Conservation (phyloP, 176 grass and related monocot species). For the Saccharum spontaneum region DNA sequence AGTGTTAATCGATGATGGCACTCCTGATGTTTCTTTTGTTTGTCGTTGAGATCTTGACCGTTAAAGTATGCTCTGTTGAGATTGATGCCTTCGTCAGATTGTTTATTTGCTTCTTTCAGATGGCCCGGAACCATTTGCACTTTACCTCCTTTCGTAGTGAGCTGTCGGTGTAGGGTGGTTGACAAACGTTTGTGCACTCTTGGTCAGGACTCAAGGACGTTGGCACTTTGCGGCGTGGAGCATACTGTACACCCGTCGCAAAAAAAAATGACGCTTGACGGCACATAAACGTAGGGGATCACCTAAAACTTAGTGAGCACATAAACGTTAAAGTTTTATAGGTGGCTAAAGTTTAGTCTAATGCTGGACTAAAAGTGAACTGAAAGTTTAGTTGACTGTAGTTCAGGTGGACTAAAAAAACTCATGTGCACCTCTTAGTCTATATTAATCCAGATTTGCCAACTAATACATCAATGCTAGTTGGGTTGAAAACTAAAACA, state of each 20-base stretch:
- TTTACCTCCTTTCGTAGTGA: no score
- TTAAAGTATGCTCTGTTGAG: neutral
- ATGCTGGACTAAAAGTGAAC: neutral
- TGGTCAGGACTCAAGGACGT: neutral
- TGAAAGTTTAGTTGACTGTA: neutral
- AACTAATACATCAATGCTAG: neutral
- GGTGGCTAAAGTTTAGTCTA: neutral
- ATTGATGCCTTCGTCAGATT: neutral
- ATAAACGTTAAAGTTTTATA: no score
- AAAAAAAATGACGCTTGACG: neutral
- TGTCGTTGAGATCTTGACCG: neutral
- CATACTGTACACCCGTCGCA: neutral
- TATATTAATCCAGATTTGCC: neutral
- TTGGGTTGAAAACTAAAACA: neutral
- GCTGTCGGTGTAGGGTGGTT: neutral
- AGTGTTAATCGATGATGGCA: neutral
- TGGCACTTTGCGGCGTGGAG: neutral
- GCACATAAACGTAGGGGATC: no score
- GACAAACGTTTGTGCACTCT: neutral
- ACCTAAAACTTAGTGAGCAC: no score
- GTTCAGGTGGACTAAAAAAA: neutral
- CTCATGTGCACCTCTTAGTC: neutral
- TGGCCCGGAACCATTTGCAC: neutral
- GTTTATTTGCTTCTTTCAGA: neutral
- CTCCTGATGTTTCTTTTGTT: conserved; percentile 7